phyloP scores from a whole-genome alignment of 305 asterid genomes.

The Fraxinus angustifolia region DNA sequence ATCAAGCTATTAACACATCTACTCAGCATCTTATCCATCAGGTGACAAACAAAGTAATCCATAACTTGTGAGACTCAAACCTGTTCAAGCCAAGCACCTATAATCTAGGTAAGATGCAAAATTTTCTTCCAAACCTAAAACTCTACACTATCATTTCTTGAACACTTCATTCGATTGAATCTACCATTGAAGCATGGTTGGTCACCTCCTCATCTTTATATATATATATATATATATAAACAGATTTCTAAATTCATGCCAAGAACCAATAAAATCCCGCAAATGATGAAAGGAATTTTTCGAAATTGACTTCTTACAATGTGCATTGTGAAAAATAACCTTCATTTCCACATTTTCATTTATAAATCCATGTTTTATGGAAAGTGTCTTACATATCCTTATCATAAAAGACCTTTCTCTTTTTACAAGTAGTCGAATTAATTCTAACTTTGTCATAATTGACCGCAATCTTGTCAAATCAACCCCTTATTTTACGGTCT shows the following conservation, averaged over 20 bases:
- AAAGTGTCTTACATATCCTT: not conserved
- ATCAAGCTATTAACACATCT: not conserved
- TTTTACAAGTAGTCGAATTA: not conserved
- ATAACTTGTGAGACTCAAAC: not conserved
- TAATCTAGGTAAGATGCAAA: not conserved
- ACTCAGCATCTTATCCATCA: not conserved
- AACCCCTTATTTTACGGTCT: not conserved
- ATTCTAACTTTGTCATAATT: not conserved
- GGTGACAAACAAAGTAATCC: not conserved
- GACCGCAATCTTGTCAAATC: not conserved
- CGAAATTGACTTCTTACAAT: not conserved
- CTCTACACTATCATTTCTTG: not conserved
- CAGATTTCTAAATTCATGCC: not conserved
- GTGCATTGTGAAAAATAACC: not conserved
- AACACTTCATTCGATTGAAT: not conserved
- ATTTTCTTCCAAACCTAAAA: not conserved
- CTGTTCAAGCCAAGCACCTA: not conserved
- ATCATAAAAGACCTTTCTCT: not conserved
- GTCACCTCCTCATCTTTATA: not conserved
- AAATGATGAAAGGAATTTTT: not conserved
- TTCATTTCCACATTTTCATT: not conserved
- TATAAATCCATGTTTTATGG: not conserved
- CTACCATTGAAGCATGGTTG: not conserved
- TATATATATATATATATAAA: not conserved
- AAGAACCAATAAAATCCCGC: not conserved